Percentiles rank a stretch among this genome's conserved stretches.
Evolutionary conservation across 805 yeast species (phyloP).

Genomic region (Starmera pachycereana): DNA sequence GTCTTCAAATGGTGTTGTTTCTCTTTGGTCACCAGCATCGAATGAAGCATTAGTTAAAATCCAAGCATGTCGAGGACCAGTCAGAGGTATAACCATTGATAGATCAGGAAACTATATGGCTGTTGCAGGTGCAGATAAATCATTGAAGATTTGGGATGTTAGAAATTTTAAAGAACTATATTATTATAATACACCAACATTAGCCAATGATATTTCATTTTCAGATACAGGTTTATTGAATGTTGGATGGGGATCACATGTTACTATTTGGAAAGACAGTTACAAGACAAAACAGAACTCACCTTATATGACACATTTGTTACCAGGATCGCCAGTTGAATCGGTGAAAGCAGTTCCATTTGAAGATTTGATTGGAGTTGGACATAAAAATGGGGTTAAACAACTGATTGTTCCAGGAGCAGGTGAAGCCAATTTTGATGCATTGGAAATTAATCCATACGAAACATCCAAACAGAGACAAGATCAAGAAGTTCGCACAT

Average conservation of each 20-base stretch:
- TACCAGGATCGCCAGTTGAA: conserved; percentile 68
- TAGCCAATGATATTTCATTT: conserved; percentile 67
- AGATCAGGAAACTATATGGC: conserved; percentile 94
- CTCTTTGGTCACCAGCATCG: conserved; percentile 90
- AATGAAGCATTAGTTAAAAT: conserved; percentile 76
- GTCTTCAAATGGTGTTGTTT: conserved; percentile 84
- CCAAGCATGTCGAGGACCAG: conserved; percentile 78
- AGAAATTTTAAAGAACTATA: conserved; percentile 73
- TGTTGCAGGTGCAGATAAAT: conserved; percentile 78
- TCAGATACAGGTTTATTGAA: conserved; percentile 83
- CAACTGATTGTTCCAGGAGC: conserved; percentile 91
- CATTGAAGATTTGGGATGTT: conserved; percentile 87
- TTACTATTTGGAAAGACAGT: conserved; percentile 87
- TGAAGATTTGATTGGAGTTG: conserved; percentile 92
- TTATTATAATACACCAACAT: conserved; percentile 60
- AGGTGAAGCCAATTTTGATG: conserved; percentile 97
- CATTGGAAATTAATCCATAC: conserved; percentile 86
- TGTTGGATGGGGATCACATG: conserved; percentile 94
- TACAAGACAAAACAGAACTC: conserved; percentile 59
- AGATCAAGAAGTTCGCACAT: conserved; percentile 76
- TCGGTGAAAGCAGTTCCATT: conserved; percentile 76
- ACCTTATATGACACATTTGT: conserved; percentile 87
- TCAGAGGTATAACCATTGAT: conserved; percentile 75
- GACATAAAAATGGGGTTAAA: conserved; percentile 69
- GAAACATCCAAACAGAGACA: conserved; percentile 90